A percentile compares a stretch with the other conserved stretches of the same genome.
Evolutionary conservation across 768 basidiomycete genomes (phyloP).

Genomic region (Agaricus subrufescens): DNA sequence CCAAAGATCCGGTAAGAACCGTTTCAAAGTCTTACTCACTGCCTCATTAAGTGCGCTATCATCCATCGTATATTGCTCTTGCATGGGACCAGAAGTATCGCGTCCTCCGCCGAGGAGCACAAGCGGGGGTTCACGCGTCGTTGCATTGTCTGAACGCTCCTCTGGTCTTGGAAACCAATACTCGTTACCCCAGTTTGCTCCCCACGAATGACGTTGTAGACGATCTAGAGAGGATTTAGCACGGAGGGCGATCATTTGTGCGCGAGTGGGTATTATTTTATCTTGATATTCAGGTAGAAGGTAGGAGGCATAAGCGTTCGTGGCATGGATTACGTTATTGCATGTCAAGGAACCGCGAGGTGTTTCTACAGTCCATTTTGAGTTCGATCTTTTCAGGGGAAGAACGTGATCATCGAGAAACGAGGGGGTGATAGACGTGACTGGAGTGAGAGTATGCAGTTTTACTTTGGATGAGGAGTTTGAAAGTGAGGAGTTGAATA

Average conservation of each 20-base stretch:
- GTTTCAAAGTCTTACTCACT: slow-evolving; percentile 47
- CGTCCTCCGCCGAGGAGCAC: slow-evolving; percentile 74
- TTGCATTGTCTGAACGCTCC: slow-evolving; percentile 12
- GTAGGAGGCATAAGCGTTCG: slow-evolving; percentile 78
- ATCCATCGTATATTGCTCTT: slow-evolving; percentile 51
- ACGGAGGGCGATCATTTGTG: slow-evolving; percentile 53
- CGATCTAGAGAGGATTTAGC: slow-evolving; percentile 29
- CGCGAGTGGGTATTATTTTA: slow-evolving; percentile 68
- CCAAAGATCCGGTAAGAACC: slow-evolving; percentile 57
- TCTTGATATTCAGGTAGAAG: slow-evolving; percentile 48
- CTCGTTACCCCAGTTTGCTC: slow-evolving; percentile 49
- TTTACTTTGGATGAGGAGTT: slow-evolving; percentile 33
- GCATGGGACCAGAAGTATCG: slow-evolving; percentile 32
- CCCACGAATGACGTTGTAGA: slow-evolving; percentile 44
- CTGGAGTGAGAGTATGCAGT: slow-evolving; percentile 75
- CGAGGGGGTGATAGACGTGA: slow-evolving; percentile 35
- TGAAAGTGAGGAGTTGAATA: slow-evolving; percentile 32
- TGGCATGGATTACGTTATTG: slow-evolving; percentile 74
- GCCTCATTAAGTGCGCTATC: slow-evolving; percentile 48
- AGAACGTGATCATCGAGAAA: not conserved
- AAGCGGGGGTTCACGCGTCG: slow-evolving; percentile 38
- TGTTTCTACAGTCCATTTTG: slow-evolving; percentile 31
- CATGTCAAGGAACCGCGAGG: slow-evolving; percentile 62
- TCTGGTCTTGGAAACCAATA: slow-evolving; percentile 80
- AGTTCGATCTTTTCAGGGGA: not conserved